Percentiles rank a stretch among this genome's conserved stretches.
phyloP scores from a whole-genome alignment of 345 rosid genomes.

The Citrus reticulata region DNA sequence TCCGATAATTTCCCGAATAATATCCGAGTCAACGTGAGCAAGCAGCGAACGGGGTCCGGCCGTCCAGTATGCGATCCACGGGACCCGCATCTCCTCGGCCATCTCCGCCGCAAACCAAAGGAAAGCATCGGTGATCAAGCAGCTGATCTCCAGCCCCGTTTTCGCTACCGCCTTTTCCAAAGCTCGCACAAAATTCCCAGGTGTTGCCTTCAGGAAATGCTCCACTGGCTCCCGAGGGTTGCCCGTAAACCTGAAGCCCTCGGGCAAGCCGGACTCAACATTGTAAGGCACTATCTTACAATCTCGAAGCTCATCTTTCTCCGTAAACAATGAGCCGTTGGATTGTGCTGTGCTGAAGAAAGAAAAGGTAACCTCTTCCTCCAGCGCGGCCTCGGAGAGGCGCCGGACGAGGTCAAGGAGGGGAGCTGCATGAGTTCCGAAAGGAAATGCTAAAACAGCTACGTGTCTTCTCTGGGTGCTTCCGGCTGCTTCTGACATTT shows the following conservation, averaged over 20 bases:
- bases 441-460: slow-evolving; percentile 40
- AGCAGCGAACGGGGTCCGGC: slow-evolving; percentile 42
- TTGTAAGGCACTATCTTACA: slow-evolving; percentile 19
- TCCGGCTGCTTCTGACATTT: neutral
- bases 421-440: slow-evolving; percentile 33
- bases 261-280: slow-evolving; percentile 40
- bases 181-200: slow-evolving; percentile 30
- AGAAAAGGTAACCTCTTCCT: slow-evolving; percentile 23
- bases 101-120: slow-evolving; percentile 46
- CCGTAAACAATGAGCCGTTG: slow-evolving; percentile 17
- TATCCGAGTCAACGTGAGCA: slow-evolving; percentile 34
- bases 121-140: slow-evolving; percentile 51
- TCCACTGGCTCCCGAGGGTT: slow-evolving; percentile 27
- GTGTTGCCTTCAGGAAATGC: slow-evolving; percentile 31
- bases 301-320: neutral
- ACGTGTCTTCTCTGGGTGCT: slow-evolving; percentile 15
- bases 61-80: slow-evolving; percentile 53
- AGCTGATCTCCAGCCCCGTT: slow-evolving; percentile 23
- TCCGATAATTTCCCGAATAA: slow-evolving; percentile 24
- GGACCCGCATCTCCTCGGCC: slow-evolving; percentile 37
- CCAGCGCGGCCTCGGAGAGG: slow-evolving; percentile 17
- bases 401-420: slow-evolving; percentile 26
- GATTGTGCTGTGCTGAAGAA: slow-evolving; percentile 40
- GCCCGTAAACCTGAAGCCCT: slow-evolving; percentile 17
- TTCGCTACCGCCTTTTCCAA: slow-evolving; percentile 23